Evolutionary conservation across 805 yeast species (phyloP), one percentile per base, ranked within the genome.

Genomic region (Candida wancherniae): DNA sequence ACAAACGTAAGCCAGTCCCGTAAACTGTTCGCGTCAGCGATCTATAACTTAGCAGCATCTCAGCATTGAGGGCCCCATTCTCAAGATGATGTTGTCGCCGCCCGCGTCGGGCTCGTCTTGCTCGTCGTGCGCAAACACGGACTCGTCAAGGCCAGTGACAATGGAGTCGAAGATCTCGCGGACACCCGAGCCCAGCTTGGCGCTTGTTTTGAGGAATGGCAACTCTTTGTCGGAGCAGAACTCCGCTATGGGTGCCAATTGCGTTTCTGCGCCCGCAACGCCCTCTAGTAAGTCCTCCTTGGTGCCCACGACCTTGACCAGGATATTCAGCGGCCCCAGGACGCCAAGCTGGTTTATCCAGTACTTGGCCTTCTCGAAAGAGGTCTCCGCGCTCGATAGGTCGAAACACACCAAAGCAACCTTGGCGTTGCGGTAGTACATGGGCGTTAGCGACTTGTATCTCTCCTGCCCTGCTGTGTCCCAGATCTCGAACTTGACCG

Each of bases 401-500:
- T 92, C 97, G 53, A 82, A 90, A 14, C 94, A 94, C 0, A 92
- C 82, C 15, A 92, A 67, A 0, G 97, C 97, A 15, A 52, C 54
- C 33, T 50, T 53, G 36, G 70, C 68, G 38, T 63, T 63, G 19
- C 71, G 44, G 42, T 65, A 65, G 42, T 65, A 65, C 70, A 65
- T 65, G 3, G 71, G 71, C 2, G 71, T 65, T 20, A 65, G 52
- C 17, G 64, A 57, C 31, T 61, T 58, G 45, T 64, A 64, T n/a
- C 71, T 47, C 35, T 64, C 71, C 45, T 64, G 98, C 15, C 98
- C 98, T 0, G 98, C 98, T 9, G 98, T 90, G 54, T 90, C 98
- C 95, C 92, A 80, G 31, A 80, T 77, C 48, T 80, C 86, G 45
- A 79, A 69, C 47, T 75, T 77, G 57, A 78, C 54, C 53, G 63